phyloP scores from a whole-genome alignment of 1,284 basidiomycete species.

The Tylopilus sp. region DNA sequence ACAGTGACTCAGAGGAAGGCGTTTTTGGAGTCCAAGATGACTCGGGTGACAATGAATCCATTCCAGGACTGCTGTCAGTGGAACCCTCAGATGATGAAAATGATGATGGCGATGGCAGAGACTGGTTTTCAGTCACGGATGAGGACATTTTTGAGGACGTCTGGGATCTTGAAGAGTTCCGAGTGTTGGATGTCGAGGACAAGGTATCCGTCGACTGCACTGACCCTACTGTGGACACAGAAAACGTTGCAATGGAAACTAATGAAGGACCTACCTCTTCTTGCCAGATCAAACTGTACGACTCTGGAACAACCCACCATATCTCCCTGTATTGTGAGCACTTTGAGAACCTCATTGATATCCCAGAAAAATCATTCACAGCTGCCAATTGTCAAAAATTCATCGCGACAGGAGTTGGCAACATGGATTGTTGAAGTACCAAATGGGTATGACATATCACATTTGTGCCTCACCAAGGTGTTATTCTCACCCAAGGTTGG shows the following conservation, averaged over 20 bases:
- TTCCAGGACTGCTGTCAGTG: not conserved
- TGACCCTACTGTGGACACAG: no score
- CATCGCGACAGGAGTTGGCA: slow-evolving; percentile 31
- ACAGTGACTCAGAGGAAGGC: not conserved
- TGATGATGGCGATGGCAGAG: not conserved
- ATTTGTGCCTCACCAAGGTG: slow-evolving; percentile 34
- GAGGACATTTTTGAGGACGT: not conserved
- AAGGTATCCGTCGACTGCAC: not conserved
- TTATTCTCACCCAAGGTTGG: slow-evolving; percentile 34
- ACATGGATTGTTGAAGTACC: slow-evolving; percentile 38
- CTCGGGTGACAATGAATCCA: not conserved
- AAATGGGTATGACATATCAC: slow-evolving; percentile 28
- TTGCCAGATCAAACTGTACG: slow-evolving; percentile 28
- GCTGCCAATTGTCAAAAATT: slow-evolving; percentile 38
- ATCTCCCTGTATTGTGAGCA: slow-evolving; percentile 37
- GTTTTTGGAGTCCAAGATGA: not conserved
- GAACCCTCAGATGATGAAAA: not conserved
- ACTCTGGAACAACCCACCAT: slow-evolving; percentile 39
- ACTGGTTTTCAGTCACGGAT: not conserved
- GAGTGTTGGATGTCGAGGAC: not conserved
- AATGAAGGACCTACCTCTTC: not conserved
- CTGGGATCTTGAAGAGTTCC: not conserved
- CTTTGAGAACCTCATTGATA: slow-evolving; percentile 30
- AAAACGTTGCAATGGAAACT: not conserved
- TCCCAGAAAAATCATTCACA: slow-evolving; percentile 26